Evolutionary conservation across 2,329 filamentous ascomycete species (phyloP).

Genomic region (Ascocoryne sarcoides): DNA sequence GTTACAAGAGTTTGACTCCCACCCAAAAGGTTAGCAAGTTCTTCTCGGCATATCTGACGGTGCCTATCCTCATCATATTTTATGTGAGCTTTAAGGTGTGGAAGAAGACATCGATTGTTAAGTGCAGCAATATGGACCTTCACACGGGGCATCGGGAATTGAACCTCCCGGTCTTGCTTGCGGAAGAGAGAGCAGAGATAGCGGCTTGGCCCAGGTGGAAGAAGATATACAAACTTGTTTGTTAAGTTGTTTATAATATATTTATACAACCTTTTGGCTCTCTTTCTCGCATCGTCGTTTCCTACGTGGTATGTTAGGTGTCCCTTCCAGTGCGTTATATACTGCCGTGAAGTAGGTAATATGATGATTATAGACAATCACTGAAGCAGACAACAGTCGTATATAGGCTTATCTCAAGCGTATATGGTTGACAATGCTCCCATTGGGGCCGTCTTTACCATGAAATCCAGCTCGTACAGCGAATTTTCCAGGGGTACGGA

Average conservation of each 20-base stretch:
- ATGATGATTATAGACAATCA: too few species aligned
- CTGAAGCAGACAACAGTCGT: too few species aligned
- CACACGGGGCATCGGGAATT: slow-evolving; percentile 78
- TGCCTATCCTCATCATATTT: slow-evolving; percentile 57
- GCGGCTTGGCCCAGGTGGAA: slow-evolving; percentile 70
- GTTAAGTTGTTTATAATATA: slow-evolving; percentile 43
- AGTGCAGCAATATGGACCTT: slow-evolving; percentile 70
- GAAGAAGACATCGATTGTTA: slow-evolving; percentile 60
- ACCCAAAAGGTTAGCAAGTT: not conserved
- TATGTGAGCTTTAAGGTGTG: slow-evolving; percentile 70
- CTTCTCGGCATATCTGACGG: slow-evolving; percentile 54
- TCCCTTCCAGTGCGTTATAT: too few species aligned
- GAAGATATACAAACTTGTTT: slow-evolving; percentile 63
- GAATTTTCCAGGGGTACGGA: too few species aligned
- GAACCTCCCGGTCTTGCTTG: slow-evolving; percentile 68
- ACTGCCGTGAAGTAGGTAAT: too few species aligned
- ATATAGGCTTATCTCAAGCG: too few species aligned
- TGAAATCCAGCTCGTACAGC: too few species aligned
- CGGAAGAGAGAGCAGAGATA: slow-evolving; percentile 70
- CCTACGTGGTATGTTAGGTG: too few species aligned
- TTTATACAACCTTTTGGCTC: too few species aligned
- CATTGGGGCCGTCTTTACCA: too few species aligned
- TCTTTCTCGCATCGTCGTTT: too few species aligned
- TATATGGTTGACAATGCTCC: too few species aligned
- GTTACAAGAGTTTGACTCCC: slow-evolving; percentile 14